A percentile compares a stretch with the other conserved stretches of the same genome.
Conservation (phyloP, 306 rosid species). For the Gastrolobium villosum region DNA sequence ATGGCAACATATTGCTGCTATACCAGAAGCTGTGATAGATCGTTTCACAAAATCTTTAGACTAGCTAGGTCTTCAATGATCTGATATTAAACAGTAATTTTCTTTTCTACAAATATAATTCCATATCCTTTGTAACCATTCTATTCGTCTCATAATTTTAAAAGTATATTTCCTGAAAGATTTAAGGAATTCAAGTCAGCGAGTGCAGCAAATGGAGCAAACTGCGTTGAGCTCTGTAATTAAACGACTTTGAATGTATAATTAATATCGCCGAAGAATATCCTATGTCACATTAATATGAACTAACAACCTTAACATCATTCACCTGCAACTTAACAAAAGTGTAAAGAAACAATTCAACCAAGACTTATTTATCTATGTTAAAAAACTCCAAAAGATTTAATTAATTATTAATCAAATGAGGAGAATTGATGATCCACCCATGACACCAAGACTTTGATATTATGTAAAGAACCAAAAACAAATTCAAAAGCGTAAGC, state of each 20-base stretch:
- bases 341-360: no score
- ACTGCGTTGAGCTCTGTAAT: slow-evolving; percentile 9
- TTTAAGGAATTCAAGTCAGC: slow-evolving; percentile 30
- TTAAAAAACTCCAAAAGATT: no score
- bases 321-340: background rate
- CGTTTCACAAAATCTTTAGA: background rate
- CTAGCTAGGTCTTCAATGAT: background rate
- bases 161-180: background rate
- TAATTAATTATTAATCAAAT: no score
- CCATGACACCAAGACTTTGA: no score
- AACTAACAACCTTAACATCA: background rate
- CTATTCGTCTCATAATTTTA: slow-evolving; percentile 16
- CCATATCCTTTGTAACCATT: no score
- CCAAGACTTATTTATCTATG: no score
- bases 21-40: background rate
- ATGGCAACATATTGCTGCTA: no score
- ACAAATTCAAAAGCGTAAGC: no score
- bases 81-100: background rate
- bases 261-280: background rate
- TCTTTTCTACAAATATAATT: no score
- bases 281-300: background rate
- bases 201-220: slow-evolving; percentile 22
- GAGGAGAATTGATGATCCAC: no score
- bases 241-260: background rate
- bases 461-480: no score